These are phyloP conservation scores for Phaseolus lunatus DNA, from an alignment of 306 rosid species.

Conservation along the genomic window DNA sequence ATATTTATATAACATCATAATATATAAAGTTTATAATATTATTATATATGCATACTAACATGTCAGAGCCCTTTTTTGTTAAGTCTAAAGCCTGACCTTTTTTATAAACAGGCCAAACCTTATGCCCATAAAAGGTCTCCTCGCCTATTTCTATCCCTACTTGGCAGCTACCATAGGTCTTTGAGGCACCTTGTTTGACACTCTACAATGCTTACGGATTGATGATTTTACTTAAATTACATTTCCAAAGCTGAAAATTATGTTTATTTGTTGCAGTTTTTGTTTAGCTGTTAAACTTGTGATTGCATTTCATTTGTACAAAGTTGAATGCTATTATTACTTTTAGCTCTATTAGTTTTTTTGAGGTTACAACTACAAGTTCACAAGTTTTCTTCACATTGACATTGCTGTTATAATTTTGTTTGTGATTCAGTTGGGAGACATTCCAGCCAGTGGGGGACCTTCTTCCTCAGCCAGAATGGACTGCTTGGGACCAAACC, in stretches of 20 bases:
- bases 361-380: neutral
- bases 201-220: conserved; percentile 3
- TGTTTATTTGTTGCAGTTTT: conserved; percentile 14
- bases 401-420: conserved; percentile 34
- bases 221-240: conserved; percentile 21
- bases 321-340: conserved; percentile 27
- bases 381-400: conserved; percentile 32
- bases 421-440: conserved; percentile 83
- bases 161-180: too few relatives aligned
- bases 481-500: conserved; percentile 99
- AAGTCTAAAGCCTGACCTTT: too few relatives aligned
- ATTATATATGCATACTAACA: too few relatives aligned
- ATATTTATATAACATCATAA: too few relatives aligned
- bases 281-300: conserved; percentile 21
- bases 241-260: neutral
- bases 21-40: too few relatives aligned
- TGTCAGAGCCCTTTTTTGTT: too few relatives aligned
- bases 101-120: too few relatives aligned
- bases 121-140: too few relatives aligned
- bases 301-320: conserved; percentile 26
- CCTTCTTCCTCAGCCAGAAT: conserved; percentile 98
- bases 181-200: conserved; percentile 3
- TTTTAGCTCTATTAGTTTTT: conserved; percentile 22
- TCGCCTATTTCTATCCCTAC: too few relatives aligned
- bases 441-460: conserved; percentile 96